Evolutionary conservation across 2,329 filamentous ascomycete genomes (phyloP).

Genomic region (Cytospora mali): DNA sequence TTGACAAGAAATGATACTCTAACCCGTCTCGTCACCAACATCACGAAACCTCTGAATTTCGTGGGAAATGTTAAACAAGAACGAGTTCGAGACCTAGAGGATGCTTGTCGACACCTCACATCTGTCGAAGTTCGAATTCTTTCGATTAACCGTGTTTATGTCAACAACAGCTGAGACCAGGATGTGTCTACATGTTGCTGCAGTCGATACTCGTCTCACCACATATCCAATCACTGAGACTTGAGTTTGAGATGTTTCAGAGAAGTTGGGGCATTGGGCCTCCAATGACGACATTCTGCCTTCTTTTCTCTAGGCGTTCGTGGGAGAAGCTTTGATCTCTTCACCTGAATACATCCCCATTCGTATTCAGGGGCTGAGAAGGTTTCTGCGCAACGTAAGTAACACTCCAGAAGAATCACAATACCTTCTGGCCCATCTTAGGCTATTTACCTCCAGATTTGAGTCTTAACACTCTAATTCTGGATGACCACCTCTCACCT

Average conservation of each 20-base stretch:
- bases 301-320: not conserved
- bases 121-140: not conserved
- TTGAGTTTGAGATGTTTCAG: not conserved
- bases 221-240: no score
- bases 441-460: no score
- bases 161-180: no score
- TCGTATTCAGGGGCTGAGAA: no score
- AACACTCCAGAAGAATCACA: not conserved
- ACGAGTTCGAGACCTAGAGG: not conserved
- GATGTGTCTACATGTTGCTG: not conserved
- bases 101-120: not conserved
- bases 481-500: no score
- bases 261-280: not conserved
- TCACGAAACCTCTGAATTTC: rapidly evolving
- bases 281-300: not conserved
- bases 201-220: not conserved
- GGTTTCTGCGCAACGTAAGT: not conserved
- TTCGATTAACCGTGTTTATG: not conserved
- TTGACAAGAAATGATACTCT: not conserved
- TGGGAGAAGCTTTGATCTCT: not conserved
- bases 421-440: no score
- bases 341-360: not conserved
- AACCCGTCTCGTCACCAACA: not conserved
- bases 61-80: not conserved
- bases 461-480: no score